Conservation (phyloP, 257 asterid genomes). For the Solanum arcanum region DNA sequence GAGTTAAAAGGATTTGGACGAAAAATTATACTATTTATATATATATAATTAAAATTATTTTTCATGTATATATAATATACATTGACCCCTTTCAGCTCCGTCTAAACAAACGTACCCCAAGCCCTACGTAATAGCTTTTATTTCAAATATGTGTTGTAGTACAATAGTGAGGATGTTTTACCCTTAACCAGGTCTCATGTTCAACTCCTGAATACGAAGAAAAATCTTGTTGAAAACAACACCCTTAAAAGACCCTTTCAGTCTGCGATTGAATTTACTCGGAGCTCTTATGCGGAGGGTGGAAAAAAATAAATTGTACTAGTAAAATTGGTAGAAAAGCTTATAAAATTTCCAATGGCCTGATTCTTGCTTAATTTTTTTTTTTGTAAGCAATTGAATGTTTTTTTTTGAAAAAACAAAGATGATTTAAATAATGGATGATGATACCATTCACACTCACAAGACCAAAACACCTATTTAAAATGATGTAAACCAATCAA, state of each 20-base stretch:
- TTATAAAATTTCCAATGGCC: not conserved
- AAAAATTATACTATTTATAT: too few species aligned
- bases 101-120: not conserved
- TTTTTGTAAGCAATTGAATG: not conserved
- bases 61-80: too few species aligned
- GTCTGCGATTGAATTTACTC: too few species aligned
- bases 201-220: too few species aligned
- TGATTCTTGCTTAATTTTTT: not conserved
- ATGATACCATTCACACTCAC: not conserved
- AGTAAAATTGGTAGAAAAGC: not conserved
- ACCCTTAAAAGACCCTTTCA: too few species aligned
- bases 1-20: not conserved
- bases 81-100: not conserved
- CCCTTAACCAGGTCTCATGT: too few species aligned
- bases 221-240: too few species aligned
- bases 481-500: not conserved
- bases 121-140: not conserved
- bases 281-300: fast-evolving
- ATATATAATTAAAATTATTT: too few species aligned
- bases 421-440: not conserved
- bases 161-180: too few species aligned
- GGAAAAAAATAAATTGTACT: too few species aligned
- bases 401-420: not conserved
- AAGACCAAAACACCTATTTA: not conserved
- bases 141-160: too few species aligned